Base-by-base conservation (phyloP, 495 filamentous ascomycete species). In the Astrothelium macrocarpum region DNA sequence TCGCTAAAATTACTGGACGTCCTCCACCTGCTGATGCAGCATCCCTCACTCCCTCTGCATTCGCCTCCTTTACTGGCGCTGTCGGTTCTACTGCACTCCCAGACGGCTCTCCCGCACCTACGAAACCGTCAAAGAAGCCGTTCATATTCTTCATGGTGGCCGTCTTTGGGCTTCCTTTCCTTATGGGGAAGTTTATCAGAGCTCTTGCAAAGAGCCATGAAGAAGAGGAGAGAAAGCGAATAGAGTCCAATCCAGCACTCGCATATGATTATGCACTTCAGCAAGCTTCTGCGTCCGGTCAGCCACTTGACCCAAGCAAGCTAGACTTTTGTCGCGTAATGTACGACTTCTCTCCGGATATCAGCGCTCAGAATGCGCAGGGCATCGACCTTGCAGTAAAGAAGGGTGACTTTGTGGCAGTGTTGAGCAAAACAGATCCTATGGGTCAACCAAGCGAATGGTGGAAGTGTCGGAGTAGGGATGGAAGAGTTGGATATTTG, bases 401-500 rank as follows among this genome's bases (percentile, higher is more conserved):
- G 78, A 97, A 96, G 78, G 93, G 93, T 59, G 94, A 99, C 68
- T 82, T 97, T 25, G 92, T 99, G 23, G 94, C 94, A 42, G 91
- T 99, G 5, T 80, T 99, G 59, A 87, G 87, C 76, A 97, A 97
- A 79, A 86, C 83, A 11, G 94, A 99, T 72, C 93, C 94, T 1
- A 82, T 91, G 74, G 95, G 95, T 58, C 90, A 96, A 68, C 85
- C 90, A 14, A 88, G 85, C 60, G 91, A 97, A 72, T 99, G 94
- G 94, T 99, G 94, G 94, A 85, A 88, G 63, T 99, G 94, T 76
- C 81, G 94, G 62, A 89, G 92, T n/a, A 80, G 95, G 59, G 91
- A 97, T 72, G 91, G 90, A 20, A 79, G 90, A 23, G 85, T 96
- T 58, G 94, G 94, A 1, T 99, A 96, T 71, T 80, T 99, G 12